Evolutionary conservation across 495 filamentous ascomycete species (phyloP).

Genomic region (Neurospora terricola): DNA sequence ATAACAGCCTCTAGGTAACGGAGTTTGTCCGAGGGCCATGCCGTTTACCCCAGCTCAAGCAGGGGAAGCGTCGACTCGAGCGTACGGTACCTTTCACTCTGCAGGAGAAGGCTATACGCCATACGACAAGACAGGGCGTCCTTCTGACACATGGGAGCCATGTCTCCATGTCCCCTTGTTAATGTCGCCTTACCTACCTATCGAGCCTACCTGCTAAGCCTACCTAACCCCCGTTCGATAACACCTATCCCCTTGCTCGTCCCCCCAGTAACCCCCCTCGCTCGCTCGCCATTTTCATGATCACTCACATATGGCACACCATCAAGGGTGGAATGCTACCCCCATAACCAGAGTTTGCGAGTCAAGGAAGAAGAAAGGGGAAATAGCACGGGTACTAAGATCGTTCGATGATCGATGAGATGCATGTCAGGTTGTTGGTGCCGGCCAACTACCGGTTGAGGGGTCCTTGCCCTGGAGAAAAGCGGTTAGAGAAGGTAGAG

Average conservation of each 20-base stretch:
- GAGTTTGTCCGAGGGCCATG: neutral
- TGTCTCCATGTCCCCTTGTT: neutral
- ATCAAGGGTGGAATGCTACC: neutral
- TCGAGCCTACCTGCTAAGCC: neutral
- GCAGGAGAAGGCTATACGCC: neutral
- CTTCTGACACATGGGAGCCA: neutral
- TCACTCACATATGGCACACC: neutral
- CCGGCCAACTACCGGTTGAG: neutral
- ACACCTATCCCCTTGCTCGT: neutral
- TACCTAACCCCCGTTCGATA: neutral
- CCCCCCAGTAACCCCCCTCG: neutral
- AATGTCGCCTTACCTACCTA: neutral
- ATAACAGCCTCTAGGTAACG: neutral
- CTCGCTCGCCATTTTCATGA: neutral
- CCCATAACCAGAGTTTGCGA: neutral
- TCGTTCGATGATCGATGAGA: neutral
- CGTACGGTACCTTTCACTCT: neutral
- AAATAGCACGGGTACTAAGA: neutral
- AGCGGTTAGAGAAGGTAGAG: neutral
- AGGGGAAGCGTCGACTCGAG: neutral
- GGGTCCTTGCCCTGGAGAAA: neutral
- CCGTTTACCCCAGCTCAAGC: neutral
- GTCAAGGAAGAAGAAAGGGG: neutral
- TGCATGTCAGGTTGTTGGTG: neutral
- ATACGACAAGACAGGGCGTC: neutral